Percentiles rank a stretch among this genome's conserved stretches.
These are phyloP conservation scores for Podospora pseudocomata DNA, from an alignment of 495 filamentous ascomycete genomes.

Conservation along the genomic window DNA sequence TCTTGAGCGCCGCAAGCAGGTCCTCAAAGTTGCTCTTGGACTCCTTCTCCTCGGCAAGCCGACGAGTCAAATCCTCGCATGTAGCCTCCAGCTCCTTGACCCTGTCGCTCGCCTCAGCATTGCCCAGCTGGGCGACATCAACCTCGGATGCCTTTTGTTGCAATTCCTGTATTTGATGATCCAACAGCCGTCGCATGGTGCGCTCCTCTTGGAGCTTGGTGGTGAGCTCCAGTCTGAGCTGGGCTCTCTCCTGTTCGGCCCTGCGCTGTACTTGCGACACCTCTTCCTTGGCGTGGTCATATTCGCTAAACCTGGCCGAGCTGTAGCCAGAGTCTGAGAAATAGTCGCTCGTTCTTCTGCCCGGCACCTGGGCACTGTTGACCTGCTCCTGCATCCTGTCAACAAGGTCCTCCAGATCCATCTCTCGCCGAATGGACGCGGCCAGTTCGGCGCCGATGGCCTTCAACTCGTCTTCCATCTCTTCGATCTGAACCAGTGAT, in stretches of 20 bases:
- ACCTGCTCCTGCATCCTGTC: constrained; percentile 79
- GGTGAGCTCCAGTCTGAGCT: constrained; percentile 76
- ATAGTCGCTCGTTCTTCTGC: constrained; percentile 90
- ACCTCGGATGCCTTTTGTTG: constrained; percentile 67
- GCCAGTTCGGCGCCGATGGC: constrained; percentile 91
- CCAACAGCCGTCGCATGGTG: constrained; percentile 64
- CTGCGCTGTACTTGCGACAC: constrained; percentile 76
- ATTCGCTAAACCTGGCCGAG: constrained; percentile 63
- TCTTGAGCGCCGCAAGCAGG: constrained; percentile 74
- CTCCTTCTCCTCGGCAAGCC: constrained; percentile 78
- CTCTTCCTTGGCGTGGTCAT: constrained; percentile 74
- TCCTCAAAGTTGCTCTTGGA: constrained; percentile 94
- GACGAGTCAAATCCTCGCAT: constrained; percentile 75
- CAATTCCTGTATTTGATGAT: constrained; percentile 75
- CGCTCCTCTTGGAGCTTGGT: constrained; percentile 84
- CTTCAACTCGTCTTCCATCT: constrained; percentile 89
- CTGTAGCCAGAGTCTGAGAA: constrained; percentile 94
- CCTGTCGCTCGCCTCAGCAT: constrained; percentile 48
- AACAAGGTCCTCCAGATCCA: constrained; percentile 93
- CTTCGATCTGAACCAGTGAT: constrained; percentile 52
- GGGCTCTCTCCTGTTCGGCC: constrained; percentile 87
- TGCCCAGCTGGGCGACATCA: constrained; percentile 46
- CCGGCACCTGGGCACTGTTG: constrained; percentile 55
- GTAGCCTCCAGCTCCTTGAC: constrained; percentile 72
- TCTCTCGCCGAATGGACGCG: constrained; percentile 86